Conservation (phyloP, 805 yeast species). For the Diddensiella transvaalensis region DNA sequence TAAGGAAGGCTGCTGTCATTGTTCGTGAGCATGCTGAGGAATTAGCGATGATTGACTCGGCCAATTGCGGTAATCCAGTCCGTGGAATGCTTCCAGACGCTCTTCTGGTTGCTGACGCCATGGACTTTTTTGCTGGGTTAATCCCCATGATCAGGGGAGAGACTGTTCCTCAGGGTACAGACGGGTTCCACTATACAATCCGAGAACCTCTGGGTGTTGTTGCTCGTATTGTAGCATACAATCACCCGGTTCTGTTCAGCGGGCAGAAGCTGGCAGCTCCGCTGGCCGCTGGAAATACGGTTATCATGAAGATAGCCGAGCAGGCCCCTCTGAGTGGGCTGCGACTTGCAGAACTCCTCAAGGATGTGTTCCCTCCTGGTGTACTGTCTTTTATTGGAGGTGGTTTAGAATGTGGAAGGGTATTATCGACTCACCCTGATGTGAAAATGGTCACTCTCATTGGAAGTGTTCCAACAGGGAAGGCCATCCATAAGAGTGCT, state of each 20-base stretch:
- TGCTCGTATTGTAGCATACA: not conserved
- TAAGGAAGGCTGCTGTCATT: not conserved
- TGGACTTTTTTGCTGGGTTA: not conserved
- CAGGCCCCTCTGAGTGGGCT: constrained; percentile 68
- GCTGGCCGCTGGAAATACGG: constrained; percentile 70
- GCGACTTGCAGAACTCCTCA: constrained; percentile 52
- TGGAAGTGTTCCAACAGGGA: constrained; percentile 88
- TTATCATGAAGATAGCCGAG: constrained; percentile 70
- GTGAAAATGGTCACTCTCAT: constrained; percentile 75
- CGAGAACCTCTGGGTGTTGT: constrained; percentile 3
- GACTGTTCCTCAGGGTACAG: not conserved
- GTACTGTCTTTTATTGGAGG: constrained; percentile 69
- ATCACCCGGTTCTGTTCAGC: constrained; percentile 1
- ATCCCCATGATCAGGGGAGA: not conserved
- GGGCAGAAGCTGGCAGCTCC: constrained; percentile 78
- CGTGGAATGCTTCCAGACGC: constrained; percentile 1
- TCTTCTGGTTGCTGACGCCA: not conserved
- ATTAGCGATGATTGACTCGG: not conserved
- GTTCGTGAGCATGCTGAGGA: constrained; percentile 2
- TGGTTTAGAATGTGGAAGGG: constrained; percentile 58
- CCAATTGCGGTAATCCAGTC: not conserved
- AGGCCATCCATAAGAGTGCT: constrained; percentile 68
- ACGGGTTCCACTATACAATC: constrained; percentile 1
- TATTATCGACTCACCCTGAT: constrained; percentile 47
- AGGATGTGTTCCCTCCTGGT: constrained; percentile 67